A percentile compares a stretch with the other conserved stretches of the same genome.
These are phyloP conservation scores for Ustilago trichophora DNA, from an alignment of 1,284 basidiomycete genomes.

Conservation along the genomic window DNA sequence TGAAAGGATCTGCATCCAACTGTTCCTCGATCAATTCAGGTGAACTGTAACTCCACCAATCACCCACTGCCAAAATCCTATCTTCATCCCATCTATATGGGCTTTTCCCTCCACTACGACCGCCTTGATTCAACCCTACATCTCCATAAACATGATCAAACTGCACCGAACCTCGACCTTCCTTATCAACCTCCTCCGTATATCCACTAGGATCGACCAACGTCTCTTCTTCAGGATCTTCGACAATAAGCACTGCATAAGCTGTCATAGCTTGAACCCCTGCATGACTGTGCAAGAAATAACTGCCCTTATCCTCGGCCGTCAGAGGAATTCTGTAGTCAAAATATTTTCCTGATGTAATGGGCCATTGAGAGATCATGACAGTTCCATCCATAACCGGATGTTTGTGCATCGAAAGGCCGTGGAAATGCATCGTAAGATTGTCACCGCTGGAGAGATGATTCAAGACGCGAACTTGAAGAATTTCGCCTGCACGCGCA, in stretches of 20 bases:
- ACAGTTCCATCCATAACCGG: constrained; percentile 56
- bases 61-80: constrained; percentile 36
- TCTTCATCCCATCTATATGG: constrained; percentile 44
- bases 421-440: constrained; percentile 57
- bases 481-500: constrained; percentile 45
- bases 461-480: constrained; percentile 47
- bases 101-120: constrained; percentile 2
- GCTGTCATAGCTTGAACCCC: constrained; percentile 52
- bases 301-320: constrained; percentile 29
- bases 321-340: constrained; percentile 46
- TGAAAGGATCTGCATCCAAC: constrained; percentile 42
- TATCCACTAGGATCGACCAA: constrained; percentile 1
- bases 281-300: constrained; percentile 56
- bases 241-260: constrained; percentile 52
- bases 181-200: neutral
- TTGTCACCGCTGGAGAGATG: constrained; percentile 21
- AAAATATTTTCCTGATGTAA: constrained; percentile 35
- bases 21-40: constrained; percentile 14
- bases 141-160: constrained; percentile 7
- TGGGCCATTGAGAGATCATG: constrained; percentile 55
- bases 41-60: constrained; percentile 38
- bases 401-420: constrained; percentile 43
- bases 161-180: neutral
- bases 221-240: constrained; percentile 13
- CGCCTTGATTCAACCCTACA: neutral